Percentiles rank a stretch among this genome's conserved stretches.
These are phyloP conservation scores for Teratosphaeria destructans DNA, from an alignment of 2,329 filamentous ascomycete species.

Conservation along the genomic window DNA sequence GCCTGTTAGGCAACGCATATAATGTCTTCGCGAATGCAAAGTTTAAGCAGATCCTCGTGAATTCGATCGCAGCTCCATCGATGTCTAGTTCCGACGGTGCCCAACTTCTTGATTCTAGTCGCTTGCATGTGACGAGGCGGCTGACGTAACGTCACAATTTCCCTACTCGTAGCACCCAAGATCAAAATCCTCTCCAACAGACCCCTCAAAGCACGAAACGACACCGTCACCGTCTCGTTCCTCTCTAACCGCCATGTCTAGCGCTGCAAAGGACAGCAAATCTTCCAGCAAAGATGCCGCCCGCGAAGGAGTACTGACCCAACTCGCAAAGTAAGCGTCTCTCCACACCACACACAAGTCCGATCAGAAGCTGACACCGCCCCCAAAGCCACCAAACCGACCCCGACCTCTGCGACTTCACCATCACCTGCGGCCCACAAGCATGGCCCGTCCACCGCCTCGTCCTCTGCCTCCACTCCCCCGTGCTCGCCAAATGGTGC, in stretches of 20 bases:
- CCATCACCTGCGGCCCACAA: conserved; percentile 7
- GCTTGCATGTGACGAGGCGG: background rate
- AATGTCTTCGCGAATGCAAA: background rate
- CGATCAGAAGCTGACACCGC: background rate
- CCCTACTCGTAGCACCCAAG: too few relatives aligned
- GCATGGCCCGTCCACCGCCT: conserved; percentile 10
- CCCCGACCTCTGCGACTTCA: conserved; percentile 6
- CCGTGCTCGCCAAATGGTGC: conserved; percentile 7
- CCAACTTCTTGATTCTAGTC: too few relatives aligned
- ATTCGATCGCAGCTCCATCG: background rate
- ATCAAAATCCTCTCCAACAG: too few relatives aligned
- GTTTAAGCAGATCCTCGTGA: too few relatives aligned
- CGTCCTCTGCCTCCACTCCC: conserved; percentile 11
- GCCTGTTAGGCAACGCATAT: background rate
- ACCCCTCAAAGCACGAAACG: too few relatives aligned
- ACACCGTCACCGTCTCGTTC: too few relatives aligned
- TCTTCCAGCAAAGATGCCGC: too few relatives aligned
- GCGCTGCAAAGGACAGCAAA: too few relatives aligned
- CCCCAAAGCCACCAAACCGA: background rate
- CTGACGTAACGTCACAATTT: background rate
- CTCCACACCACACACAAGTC: background rate
- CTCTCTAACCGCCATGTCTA: too few relatives aligned
- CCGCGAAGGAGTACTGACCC: too few relatives aligned
- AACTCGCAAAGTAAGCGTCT: background rate
- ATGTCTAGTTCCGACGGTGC: background rate